These are phyloP conservation scores for Hyaloscypha variabilis DNA, from an alignment of 495 filamentous ascomycete species.

Conservation along the genomic window DNA sequence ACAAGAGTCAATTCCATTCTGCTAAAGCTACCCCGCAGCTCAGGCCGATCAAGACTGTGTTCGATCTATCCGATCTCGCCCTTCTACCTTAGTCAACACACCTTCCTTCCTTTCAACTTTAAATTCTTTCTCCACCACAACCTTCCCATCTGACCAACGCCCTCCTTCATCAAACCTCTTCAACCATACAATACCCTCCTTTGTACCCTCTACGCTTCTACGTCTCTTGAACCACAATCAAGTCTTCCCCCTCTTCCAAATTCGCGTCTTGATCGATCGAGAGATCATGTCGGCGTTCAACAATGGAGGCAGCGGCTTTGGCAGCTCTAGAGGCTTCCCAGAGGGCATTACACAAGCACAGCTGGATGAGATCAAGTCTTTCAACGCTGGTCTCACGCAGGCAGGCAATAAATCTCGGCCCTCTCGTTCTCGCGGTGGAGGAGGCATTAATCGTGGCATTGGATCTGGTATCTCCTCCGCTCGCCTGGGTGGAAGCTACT, in stretches of 20 bases:
- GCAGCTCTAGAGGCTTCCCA: background rate
- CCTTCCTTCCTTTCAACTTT: background rate
- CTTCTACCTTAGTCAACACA: background rate
- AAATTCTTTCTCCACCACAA: background rate
- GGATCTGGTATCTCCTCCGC: background rate
- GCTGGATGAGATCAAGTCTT: background rate
- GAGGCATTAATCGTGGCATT: background rate
- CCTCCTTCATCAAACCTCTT: no score
- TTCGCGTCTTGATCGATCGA: no score
- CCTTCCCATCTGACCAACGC: background rate
- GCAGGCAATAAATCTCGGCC: background rate
- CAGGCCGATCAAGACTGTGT: background rate
- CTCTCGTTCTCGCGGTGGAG: background rate
- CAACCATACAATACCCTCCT: no score
- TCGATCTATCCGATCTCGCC: background rate
- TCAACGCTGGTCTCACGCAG: conserved; percentile 7
- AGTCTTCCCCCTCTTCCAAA: no score
- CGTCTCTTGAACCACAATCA: no score
- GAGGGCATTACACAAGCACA: background rate
- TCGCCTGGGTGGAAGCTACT: background rate
- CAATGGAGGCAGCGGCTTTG: background rate
- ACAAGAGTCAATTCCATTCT: background rate
- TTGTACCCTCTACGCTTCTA: no score
- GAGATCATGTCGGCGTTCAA: no score
- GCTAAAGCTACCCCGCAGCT: background rate